Conservation (phyloP, 2,329 filamentous ascomycete species). For the Cladosporium halotolerans region DNA sequence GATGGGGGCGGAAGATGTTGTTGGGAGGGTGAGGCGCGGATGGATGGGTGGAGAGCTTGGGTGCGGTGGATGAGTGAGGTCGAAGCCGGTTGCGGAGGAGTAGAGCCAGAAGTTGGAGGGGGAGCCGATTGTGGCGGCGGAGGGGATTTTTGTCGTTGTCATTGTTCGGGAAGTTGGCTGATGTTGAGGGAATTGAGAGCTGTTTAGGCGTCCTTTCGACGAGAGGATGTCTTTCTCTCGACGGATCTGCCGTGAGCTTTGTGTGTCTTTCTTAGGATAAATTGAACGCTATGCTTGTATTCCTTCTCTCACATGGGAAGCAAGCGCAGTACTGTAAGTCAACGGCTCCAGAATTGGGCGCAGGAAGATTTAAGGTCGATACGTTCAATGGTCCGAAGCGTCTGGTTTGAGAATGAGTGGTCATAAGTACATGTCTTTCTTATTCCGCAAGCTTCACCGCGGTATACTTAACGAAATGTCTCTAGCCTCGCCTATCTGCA, state of each 20-base stretch:
- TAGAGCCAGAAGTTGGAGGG: slow-evolving; percentile 41
- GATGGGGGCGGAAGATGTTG: slow-evolving; percentile 25
- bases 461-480: no score
- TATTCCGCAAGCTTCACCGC: no score
- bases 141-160: slow-evolving; percentile 14
- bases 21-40: slow-evolving; percentile 1
- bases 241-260: neutral
- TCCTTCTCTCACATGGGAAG: no score
- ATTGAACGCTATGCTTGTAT: neutral
- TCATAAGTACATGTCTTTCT: no score
- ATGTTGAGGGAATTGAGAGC: neutral
- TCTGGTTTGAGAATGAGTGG: no score
- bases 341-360: no score
- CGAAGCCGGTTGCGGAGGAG: slow-evolving; percentile 37
- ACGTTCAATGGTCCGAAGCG: no score
- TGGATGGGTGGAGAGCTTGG: slow-evolving; percentile 23
- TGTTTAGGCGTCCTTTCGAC: neutral
- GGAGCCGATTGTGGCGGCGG: slow-evolving; percentile 39
- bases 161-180: neutral
- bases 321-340: no score
- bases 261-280: neutral
- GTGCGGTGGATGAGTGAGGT: slow-evolving; percentile 38
- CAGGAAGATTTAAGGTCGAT: no score
- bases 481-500: no score
- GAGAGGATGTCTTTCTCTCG: neutral